Evolutionary conservation across 2,329 filamentous ascomycete genomes (phyloP), one percentile per base, ranked within the genome.

Genomic region (Leptodontidium sp.): DNA sequence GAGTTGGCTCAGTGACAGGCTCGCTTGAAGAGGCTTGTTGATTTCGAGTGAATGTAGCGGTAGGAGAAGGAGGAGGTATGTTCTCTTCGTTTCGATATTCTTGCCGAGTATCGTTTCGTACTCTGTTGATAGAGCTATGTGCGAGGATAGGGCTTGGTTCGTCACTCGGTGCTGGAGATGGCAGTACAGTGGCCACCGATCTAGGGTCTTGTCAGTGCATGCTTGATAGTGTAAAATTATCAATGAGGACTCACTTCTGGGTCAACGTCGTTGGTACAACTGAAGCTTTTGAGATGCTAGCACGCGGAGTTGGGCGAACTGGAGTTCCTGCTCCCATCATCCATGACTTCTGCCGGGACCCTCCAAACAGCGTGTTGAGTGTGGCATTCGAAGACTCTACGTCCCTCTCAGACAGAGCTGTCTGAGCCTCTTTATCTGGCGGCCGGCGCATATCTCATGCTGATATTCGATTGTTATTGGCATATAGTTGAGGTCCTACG

Each of bases 111-210:
- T 71, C 67, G 55, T 63, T 64, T 32, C 66, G 66, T 47, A 55
- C 59, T 66, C 40, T 66, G 80, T 68, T 81, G 77, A 75, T 74
- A 69, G 72, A 76, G 61, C 66, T 74, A 78, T 69, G 79, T 75
- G 67, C 79, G 69, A 70, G 77, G 24, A 71, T 77, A 29, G 86
- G 85, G 74, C 85, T 88, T 17, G 83, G 81, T 70, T 90, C 87
- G 71, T 91, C 86, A 76, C 88, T 91, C 12, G 87, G 85, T 14
- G 88, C 85, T 40, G 90, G 88, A 15, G 90, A 90, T 12, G 72
- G 70, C 14, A 71, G 47, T 32, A 72, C 59, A 26, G 64, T 50
- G 12, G 57, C n/a, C 11, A 32, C 32, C 15, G 59, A 69, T 64
- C 70, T 72, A 59, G 38, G 62, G 32, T 45, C 8, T n/a, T 43